Percentiles rank a stretch among this genome's conserved stretches.
Evolutionary conservation across 83 land plant species (phyloP).

Genomic region (Thuja plicata): DNA sequence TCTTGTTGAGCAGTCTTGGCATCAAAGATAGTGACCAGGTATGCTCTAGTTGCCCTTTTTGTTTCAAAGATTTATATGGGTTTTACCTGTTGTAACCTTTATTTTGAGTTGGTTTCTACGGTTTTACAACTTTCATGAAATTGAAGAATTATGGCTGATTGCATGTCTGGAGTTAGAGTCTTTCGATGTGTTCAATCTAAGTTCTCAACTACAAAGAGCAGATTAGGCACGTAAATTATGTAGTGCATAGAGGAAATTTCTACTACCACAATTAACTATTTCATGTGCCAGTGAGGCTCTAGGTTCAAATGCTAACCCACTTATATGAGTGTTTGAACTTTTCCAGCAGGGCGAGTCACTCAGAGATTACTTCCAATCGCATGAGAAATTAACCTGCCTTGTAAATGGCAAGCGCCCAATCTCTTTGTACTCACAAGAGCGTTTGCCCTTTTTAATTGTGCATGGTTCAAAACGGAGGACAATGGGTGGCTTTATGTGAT

Average conservation of each 20-base stretch:
- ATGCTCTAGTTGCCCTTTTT: constrained; percentile 6
- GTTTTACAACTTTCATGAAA: background rate
- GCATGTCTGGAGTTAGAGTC: background rate
- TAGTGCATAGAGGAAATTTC: background rate
- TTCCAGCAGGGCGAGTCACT: background rate
- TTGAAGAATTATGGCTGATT: background rate
- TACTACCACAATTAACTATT: background rate
- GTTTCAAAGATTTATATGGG: background rate
- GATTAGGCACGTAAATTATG: background rate
- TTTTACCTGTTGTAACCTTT: background rate
- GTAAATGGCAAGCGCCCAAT: background rate
- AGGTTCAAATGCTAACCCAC: background rate
- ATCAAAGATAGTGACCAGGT: constrained; percentile 60
- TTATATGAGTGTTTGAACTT: background rate
- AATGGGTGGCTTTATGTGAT: background rate
- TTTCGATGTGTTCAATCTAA: background rate
- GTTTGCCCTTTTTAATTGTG: background rate
- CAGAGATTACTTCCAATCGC: background rate
- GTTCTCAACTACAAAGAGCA: background rate
- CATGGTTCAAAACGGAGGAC: background rate
- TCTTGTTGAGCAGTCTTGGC: constrained; percentile 22
- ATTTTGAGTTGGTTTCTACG: background rate
- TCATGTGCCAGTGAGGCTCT: background rate
- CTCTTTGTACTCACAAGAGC: background rate
- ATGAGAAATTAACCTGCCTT: background rate